These are phyloP conservation scores for Alisma plantagoaquatica DNA, from an alignment of 106 monocot genomes.

Conservation along the genomic window DNA sequence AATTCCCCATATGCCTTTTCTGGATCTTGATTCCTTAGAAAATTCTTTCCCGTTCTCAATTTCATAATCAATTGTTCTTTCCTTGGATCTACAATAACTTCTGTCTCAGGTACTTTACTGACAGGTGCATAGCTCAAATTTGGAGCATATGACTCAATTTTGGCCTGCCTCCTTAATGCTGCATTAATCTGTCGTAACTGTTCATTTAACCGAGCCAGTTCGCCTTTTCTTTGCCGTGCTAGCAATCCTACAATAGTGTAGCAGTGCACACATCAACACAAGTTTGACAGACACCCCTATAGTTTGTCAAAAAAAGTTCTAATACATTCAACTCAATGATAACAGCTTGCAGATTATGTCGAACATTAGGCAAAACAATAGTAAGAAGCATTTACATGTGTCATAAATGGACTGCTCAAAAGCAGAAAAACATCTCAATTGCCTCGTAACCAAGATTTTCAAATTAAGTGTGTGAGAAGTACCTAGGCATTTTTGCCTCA, in stretches of 20 bases:
- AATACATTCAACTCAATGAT: too few species aligned
- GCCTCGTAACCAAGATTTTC: too few species aligned
- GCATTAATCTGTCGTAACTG: conserved; percentile 83
- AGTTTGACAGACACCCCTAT: too few species aligned
- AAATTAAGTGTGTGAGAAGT: too few species aligned
- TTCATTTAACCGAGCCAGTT: conserved; percentile 69
- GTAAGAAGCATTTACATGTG: too few species aligned
- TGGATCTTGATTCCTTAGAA: conserved; percentile 48
- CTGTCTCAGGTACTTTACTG: conserved; percentile 31
- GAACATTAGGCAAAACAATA: too few species aligned
- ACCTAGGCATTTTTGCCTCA: too few species aligned
- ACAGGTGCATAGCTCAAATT: conserved; percentile 62
- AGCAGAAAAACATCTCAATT: too few species aligned
- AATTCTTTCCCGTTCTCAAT: conserved; percentile 54
- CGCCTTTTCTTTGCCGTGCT: conserved; percentile 76
- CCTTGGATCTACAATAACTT: conserved; percentile 61
- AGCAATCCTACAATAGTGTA: conserved; percentile 41
- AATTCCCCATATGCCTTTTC: conserved; percentile 58
- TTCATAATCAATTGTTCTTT: conserved; percentile 42
- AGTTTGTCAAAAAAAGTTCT: too few species aligned
- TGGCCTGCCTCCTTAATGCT: conserved; percentile 78
- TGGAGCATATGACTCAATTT: conserved; percentile 80
- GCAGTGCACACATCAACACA: too few species aligned
- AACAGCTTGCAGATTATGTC: too few species aligned
- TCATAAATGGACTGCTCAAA: too few species aligned